These are phyloP conservation scores for Nakazawaea pomicola DNA, from an alignment of 805 yeast species.

Conservation along the genomic window DNA sequence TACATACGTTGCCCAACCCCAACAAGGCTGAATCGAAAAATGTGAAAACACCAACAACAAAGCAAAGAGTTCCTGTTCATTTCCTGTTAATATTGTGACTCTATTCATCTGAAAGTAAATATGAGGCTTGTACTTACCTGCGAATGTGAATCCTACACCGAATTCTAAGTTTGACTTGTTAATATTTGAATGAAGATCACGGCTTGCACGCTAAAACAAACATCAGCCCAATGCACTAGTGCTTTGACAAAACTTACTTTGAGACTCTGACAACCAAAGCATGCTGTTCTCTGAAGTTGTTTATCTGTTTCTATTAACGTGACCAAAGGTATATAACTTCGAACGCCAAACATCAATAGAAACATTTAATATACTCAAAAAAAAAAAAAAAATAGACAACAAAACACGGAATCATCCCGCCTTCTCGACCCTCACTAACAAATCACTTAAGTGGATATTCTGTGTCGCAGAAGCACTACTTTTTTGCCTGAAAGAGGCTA, in stretches of 20 bases:
- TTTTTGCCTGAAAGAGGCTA: no score
- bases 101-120: background rate
- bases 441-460: no score
- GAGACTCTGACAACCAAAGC: constrained; percentile 76
- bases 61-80: constrained; percentile 53
- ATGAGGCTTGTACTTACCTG: constrained; percentile 35
- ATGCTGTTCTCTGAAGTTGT: no score
- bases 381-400: no score
- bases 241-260: constrained; percentile 54
- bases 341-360: background rate
- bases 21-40: constrained; percentile 85
- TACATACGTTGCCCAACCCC: constrained; percentile 75
- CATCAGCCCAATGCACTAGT: background rate
- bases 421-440: no score
- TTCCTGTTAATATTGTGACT: background rate
- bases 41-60: constrained; percentile 76
- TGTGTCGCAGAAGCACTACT: no score
- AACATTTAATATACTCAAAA: background rate
- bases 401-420: no score
- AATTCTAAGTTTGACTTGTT: constrained; percentile 44
- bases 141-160: constrained; percentile 90
- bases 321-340: no score
- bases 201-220: background rate
- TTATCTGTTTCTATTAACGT: background rate
- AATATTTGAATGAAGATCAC: no score